Conservation (phyloP, 176 grass and related monocot genomes). For the Oryza officinalis region DNA sequence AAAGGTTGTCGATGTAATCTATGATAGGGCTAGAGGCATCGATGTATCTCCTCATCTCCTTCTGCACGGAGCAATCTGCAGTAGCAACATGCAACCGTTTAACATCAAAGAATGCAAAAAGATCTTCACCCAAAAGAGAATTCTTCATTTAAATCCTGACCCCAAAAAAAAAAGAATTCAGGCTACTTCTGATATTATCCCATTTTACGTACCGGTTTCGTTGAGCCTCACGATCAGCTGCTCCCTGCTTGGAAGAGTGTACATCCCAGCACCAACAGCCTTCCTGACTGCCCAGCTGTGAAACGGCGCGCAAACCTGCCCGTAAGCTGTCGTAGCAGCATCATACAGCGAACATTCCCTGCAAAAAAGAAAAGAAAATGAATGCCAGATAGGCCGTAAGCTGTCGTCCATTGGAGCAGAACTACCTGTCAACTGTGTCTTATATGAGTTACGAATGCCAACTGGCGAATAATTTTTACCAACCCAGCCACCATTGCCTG, state of each 20-base stretch:
- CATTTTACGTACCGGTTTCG: conserved; percentile 59
- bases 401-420: conserved; percentile 7
- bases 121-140: background rate
- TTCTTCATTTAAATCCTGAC: background rate
- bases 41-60: conserved; percentile 75
- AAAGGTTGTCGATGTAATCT: conserved; percentile 92
- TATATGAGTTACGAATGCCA: background rate
- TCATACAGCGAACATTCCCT: conserved; percentile 76
- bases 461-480: conserved; percentile 18
- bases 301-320: conserved; percentile 92
- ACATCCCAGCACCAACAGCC: conserved; percentile 92
- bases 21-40: conserved; percentile 25
- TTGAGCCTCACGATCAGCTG: conserved; percentile 76
- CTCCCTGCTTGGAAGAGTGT: conserved; percentile 84
- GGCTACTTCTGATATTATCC: background rate
- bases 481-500: background rate
- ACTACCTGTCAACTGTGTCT: background rate
- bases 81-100: background rate
- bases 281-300: conserved; percentile 93
- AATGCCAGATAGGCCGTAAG: conserved; percentile 26
- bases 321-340: conserved; percentile 87
- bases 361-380: conserved; percentile 24
- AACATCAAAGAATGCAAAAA: background rate
- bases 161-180: background rate
- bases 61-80: conserved; percentile 79